These are phyloP conservation scores for Sambucus nigra DNA, from an alignment of 129 eudicot species.

Conservation along the genomic window DNA sequence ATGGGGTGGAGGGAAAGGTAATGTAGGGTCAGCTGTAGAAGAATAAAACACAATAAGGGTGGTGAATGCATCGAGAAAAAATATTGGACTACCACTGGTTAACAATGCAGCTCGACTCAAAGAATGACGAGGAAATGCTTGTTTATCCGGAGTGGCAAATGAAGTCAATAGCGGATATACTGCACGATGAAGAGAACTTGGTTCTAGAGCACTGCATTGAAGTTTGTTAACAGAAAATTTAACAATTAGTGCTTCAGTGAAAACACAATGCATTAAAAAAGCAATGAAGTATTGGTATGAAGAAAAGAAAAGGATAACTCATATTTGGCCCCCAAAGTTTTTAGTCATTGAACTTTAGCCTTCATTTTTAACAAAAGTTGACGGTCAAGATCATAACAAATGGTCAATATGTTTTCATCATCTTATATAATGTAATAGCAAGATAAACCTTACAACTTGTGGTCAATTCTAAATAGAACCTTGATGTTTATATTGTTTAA, in stretches of 20 bases:
- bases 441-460: no score
- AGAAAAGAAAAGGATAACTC: no score
- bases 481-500: no score
- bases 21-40: constrained; percentile 79
- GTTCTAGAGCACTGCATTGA: constrained; percentile 87
- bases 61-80: constrained; percentile 90
- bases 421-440: no score
- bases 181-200: constrained; percentile 85
- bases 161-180: constrained; percentile 78
- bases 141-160: constrained; percentile 76
- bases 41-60: constrained; percentile 85
- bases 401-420: no score
- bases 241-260: constrained; percentile 1
- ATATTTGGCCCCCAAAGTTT: no score
- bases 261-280: background rate
- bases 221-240: constrained; percentile 3
- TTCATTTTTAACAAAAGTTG: no score
- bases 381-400: no score
- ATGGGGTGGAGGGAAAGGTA: constrained; percentile 97
- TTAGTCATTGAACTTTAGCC: no score
- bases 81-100: constrained; percentile 95
- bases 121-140: constrained; percentile 95
- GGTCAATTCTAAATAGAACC: no score
- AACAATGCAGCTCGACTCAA: constrained; percentile 95
- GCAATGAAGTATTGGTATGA: no score